Evolutionary conservation across 1,139 yeast genomes (phyloP), one percentile per base, ranked within the genome.

Genomic region (Saccharomyces hybrid): DNA sequence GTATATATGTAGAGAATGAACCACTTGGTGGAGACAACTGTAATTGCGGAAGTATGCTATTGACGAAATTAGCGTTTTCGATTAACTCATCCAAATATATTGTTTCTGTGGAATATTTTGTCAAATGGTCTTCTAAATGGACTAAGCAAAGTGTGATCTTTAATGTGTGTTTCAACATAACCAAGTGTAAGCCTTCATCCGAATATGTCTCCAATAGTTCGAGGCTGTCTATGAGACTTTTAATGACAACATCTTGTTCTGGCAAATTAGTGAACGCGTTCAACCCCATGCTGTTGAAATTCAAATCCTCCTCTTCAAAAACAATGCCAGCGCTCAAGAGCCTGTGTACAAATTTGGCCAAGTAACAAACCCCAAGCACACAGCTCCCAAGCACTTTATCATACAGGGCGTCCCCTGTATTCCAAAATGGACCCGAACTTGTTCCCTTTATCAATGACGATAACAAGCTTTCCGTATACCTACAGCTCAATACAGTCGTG

Each of bases 291-390:
- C 76, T 74, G 59, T 85, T 79, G 1, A 86, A 81, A 54, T 83
- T 83, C 52, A 86, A 70, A 68, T 86, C 95, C 64, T 86, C 95
- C 62, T 86, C 93, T 62, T 86, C 91, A 61, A 82, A 83, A 16
- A 86, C 73, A 6, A 83, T 85, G n/a, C 83, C 84, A 16, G 77
- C 71, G 53, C 68, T 73, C 1, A 84, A 82, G 41, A 84, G 69
- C 7, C 70, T 68, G 3, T 79, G 64, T 5, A 78, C 74, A 50
- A 79, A 73, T 23, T 81, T 81, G 5, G 81, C 77, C 62, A 82
- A 77, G 57, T 78, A 79, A 49, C 81, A 70, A 7, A 83, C 61
- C 1, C 84, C 87, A 29, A 80, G 61, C 5, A 78, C 68, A 56
- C 75, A 78, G 25, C 77, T 70, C 54, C 77, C 72, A 51, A 83